Evolutionary conservation across 352 stramenopile genomes (phyloP), one percentile per base, ranked within the genome.

Genomic region (Globisporangium cystogenes): DNA sequence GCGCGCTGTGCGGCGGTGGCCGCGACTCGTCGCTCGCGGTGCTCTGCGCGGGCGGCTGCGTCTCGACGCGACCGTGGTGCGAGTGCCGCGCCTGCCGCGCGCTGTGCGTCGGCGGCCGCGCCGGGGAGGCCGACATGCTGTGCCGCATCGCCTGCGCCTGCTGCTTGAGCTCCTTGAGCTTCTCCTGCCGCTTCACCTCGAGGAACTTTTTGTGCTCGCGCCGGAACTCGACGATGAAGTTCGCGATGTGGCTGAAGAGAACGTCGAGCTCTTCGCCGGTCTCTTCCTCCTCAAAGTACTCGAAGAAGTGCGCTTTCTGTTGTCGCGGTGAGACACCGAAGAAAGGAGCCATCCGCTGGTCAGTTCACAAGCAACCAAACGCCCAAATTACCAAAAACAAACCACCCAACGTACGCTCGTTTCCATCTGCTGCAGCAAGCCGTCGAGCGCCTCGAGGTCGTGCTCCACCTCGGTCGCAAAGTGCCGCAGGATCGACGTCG

Each of bases 221-320:
- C 21, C 72, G 64, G 50, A 85, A 93, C 57, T 93, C 82, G 23
- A 41, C 67, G 7, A 72, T 88, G 51, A 91, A 93, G 39, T 80
- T 85, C 1, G 80, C 77, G 48, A 93, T 86, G 55, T 88, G 68
- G 21, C 67, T 68, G 10, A 91, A 67, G 48, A 93, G 46, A 48
- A 87, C 74, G 48, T 93, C 78, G 42, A 93, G 53, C 52, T 90
- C 77, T 45, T 93, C 82, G 29, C 81, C 72, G 3, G 76, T 87
- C 21, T 87, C 82, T 50, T 91, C 76, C 55, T 93, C 82, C 60
- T 90, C 82, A 53, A 93, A 90, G 55, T 91, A 91, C 51, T 89
- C 70, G 11, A 93, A 64, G 52, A 91, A 91, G 15, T 75, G 67
- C 8, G 61, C 57, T 80, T 91, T 93, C 74, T 86, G 45, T n/a